Conservation (phyloP, 176 grass and related monocot species). For the Bromus sterilis region DNA sequence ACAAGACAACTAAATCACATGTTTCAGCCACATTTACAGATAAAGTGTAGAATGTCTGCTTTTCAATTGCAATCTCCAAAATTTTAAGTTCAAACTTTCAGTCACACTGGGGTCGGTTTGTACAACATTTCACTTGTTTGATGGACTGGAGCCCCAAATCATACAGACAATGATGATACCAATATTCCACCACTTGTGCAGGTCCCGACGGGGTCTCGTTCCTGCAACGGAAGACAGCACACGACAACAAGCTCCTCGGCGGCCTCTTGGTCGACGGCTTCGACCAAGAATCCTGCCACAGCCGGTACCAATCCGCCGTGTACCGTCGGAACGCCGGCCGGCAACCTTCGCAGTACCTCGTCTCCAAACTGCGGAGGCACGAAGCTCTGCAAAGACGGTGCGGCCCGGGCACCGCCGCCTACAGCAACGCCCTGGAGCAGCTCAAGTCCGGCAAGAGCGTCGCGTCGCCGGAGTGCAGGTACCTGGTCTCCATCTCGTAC, state of each 20-base stretch:
- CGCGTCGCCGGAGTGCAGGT: conserved; percentile 3
- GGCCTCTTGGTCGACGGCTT: conserved; percentile 20
- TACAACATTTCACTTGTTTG: no score
- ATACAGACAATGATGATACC: no score
- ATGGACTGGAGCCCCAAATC: no score
- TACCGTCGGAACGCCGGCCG: neutral
- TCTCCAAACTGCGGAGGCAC: conserved; percentile 1
- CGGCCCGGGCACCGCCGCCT: conserved; percentile 23
- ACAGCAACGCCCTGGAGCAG: neutral
- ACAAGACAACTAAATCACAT: no score
- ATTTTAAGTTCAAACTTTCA: no score
- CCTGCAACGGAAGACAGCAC: neutral
- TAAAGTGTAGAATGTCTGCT: no score
- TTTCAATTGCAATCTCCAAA: no score
- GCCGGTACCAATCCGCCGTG: conserved; percentile 22
- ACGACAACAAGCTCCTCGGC: neutral
- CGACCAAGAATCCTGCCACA: conserved; percentile 28
- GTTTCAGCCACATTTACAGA: no score
- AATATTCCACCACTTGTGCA: no score
- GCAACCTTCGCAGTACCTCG: neutral
- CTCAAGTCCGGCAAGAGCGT: neutral
- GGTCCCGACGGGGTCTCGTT: no score
- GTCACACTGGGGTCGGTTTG: no score
- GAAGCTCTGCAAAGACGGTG: conserved; percentile 32
- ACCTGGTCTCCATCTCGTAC: conserved; percentile 8